Evolutionary conservation across 441 rosid genomes (phyloP), one percentile per base, ranked within the genome.

Genomic region (Codiaeum variegatum): DNA sequence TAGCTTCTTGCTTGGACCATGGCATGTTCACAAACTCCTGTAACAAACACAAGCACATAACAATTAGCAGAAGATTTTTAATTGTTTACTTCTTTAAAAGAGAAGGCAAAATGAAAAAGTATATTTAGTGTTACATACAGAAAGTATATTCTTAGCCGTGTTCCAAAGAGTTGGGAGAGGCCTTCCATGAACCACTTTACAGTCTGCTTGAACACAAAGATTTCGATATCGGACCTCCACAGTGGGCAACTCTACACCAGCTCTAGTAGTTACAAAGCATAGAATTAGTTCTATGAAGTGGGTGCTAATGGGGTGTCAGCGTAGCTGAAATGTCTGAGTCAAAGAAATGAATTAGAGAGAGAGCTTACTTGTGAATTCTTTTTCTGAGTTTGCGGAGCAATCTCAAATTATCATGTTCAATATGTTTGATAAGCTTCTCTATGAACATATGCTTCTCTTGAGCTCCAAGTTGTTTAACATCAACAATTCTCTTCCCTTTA

Each of bases 401-500:
- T 40, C 58, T 73, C 16, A 86, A 82, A 72, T 87, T 87, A 70
- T 91, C 93, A 51, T 75, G 75, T 47, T 86, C 88, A 4, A 88
- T 75, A 55, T 83, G 89, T 78, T 83, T 83, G 76, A 88, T 73
- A 46, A 91, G 96, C 73, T 84, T 85, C 38, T 84, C 90, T 6
- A 91, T 82, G 23, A 91, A 82, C 77, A 86, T 46, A 3, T 73
- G 90, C 26, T 89, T 77, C 34, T 88, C 85, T 67, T 79, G 70
- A 69, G 83, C 80, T 59, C 83, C 85, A 49, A 89, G 91, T 76
- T 83, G 76, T 72, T 84, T 71, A 54, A 87, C 84, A 74, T 91
- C 78, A 44, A 81, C 79, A 12, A 81, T 80, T 42, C 73, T 62
- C 71, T 83, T 84, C 44, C 75, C 78, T 63, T 77, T 67, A 29